These are phyloP conservation scores for Inga leiocalycina DNA, from an alignment of 306 rosid genomes.

Conservation along the genomic window DNA sequence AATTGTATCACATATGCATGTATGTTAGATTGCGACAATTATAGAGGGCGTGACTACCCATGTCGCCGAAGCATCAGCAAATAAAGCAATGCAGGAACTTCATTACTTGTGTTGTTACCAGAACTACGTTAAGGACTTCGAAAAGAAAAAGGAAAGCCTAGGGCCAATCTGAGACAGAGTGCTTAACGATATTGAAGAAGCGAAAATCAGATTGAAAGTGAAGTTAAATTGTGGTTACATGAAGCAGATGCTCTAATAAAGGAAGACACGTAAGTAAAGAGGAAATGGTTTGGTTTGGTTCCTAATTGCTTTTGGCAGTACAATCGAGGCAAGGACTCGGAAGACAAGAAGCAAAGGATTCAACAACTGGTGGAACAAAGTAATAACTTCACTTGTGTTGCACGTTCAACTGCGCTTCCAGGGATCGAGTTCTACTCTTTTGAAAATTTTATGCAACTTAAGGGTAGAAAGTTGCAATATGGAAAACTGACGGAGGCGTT, in stretches of 20 bases:
- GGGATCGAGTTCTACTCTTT: conserved; percentile 3
- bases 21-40: not conserved
- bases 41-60: not conserved
- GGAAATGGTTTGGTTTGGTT: not conserved
- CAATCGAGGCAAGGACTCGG: conserved; percentile 1
- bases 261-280: conserved; percentile 5
- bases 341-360: not conserved
- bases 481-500: conserved; percentile 6
- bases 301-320: conserved; percentile 1
- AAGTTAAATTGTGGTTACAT: not conserved
- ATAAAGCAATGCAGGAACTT: not conserved
- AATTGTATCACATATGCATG: not conserved
- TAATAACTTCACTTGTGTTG: not conserved
- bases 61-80: not conserved
- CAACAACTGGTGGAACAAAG: not conserved
- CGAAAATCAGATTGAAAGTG: not conserved
- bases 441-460: not conserved
- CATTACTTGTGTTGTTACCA: not conserved
- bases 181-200: not conserved
- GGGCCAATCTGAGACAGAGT: not conserved
- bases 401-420: not conserved
- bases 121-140: not conserved
- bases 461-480: not conserved
- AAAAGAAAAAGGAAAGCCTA: not conserved
- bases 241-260: not conserved